Base-by-base conservation (phyloP, 2,329 filamentous ascomycete genomes). In the Colletotrichum coccodes region DNA sequence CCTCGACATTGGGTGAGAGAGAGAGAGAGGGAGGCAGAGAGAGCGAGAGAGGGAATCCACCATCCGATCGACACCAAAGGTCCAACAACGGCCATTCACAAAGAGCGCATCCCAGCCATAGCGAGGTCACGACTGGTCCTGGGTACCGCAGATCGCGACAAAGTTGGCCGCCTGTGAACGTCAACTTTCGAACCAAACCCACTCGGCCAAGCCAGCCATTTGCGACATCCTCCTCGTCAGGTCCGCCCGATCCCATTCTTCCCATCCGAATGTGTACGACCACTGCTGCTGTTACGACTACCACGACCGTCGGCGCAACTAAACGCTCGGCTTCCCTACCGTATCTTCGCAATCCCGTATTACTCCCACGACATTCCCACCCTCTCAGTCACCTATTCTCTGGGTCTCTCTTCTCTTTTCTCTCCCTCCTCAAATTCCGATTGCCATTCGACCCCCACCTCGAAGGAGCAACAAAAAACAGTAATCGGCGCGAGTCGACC, bases 311-410 rank as follows among this genome's bases (percentile, higher is more conserved):
- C 61, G 49, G 60, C 54, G 61, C 65, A 68, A 50, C 65, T 61
- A 47, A 60, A 18, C 6, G 38, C 54, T 23, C 28, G 57, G 36
- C 44, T 58, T 56, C 36, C 60, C 23, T 21, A 30, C 54, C 54
- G 46, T 64, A 49, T 21, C 47, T 9, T 52, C 54, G 61, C 65
- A 65, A 60, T 68, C 65, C 65, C 61, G 65, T 68, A 68, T 65
- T 68, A 68, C 61, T 65, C 32, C 65, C 65, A 68, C 61, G 30
- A 38, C 65, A 65, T 60, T 65, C 54, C 65, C 65, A 60, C 61
- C 30, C 6, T 50, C 32, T 8, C 28, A 60, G 40, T 68, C 61
- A 60, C 65, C 65, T 60, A 44, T 65, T 68, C 54, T 59, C 54
- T 64, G 47, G 47, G 65, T 56, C 54, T 65, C 60, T 68, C 28